A percentile compares a stretch with the other conserved stretches of the same genome.
phyloP scores from a whole-genome alignment of 768 basidiomycete species.

The Pleurotus tuber-regium region DNA sequence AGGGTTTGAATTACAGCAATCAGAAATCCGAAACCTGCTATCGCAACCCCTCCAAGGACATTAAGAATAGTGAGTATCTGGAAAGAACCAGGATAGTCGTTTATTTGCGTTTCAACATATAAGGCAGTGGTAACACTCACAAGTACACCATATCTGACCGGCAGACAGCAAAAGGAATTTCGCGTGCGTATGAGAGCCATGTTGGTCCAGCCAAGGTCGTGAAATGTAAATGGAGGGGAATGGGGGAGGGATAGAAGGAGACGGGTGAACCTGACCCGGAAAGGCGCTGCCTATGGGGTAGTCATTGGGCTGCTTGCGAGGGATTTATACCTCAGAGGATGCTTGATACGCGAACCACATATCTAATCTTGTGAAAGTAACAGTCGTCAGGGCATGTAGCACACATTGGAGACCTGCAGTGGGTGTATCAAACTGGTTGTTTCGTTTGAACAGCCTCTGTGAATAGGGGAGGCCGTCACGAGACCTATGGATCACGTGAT shows the following conservation, averaged over 20 bases:
- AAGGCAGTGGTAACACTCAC: slow-evolving; percentile 26
- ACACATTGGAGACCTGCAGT: no score
- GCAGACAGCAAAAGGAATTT: slow-evolving; percentile 65
- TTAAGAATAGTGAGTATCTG: slow-evolving; percentile 44
- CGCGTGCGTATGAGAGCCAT: slow-evolving; percentile 53
- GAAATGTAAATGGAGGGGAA: background rate
- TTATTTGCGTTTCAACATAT: no score
- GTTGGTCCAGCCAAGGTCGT: slow-evolving; percentile 20
- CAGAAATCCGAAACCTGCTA: slow-evolving; percentile 47
- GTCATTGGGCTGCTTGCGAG: background rate
- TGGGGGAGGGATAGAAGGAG: background rate
- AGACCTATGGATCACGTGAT: no score
- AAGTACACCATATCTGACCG: slow-evolving; percentile 62
- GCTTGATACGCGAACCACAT: no score
- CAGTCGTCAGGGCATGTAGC: no score
- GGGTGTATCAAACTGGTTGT: no score
- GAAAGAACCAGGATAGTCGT: slow-evolving; percentile 17
- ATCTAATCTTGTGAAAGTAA: no score
- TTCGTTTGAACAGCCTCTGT: no score
- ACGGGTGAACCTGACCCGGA: slow-evolving; percentile 11
- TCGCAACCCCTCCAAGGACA: slow-evolving; percentile 38
- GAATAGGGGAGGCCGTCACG: no score
- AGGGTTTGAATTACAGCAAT: slow-evolving; percentile 34
- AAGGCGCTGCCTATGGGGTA: slow-evolving; percentile 9
- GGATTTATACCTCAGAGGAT: background rate